Evolutionary conservation across 2,329 filamentous ascomycete genomes (phyloP).

Genomic region (Leptosphaerulina australis): DNA sequence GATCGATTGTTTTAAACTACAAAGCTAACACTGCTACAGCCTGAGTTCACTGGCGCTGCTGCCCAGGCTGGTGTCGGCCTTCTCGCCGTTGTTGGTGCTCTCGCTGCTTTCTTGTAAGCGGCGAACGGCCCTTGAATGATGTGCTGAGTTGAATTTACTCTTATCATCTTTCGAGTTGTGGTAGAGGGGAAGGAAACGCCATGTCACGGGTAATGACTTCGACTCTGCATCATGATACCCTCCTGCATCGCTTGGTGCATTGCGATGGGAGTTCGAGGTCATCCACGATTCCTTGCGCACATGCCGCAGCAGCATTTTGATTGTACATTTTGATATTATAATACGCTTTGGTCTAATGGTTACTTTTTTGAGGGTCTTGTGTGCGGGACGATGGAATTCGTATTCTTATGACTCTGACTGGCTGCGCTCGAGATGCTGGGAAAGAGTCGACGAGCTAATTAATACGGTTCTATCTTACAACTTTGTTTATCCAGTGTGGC

Average conservation of each 20-base stretch:
- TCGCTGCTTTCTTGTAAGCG: constrained; percentile 49
- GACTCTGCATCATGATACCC: constrained; percentile 42
- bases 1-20: neutral
- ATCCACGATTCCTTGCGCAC: constrained; percentile 30
- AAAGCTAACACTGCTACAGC: constrained; percentile 21
- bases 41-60: constrained; percentile 59
- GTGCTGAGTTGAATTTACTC: constrained; percentile 12
- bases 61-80: constrained; percentile 59
- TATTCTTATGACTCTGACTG: constrained; percentile 42
- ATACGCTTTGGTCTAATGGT: constrained; percentile 43
- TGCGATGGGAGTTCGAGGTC: constrained; percentile 41
- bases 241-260: constrained; percentile 34
- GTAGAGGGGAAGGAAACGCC: constrained; percentile 28
- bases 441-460: constrained; percentile 40
- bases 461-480: constrained; percentile 40
- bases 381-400: constrained; percentile 46
- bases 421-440: constrained; percentile 7
- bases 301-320: constrained; percentile 43
- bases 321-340: constrained; percentile 43
- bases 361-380: constrained; percentile 40
- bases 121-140: constrained; percentile 25
- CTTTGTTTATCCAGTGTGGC: constrained; percentile 3
- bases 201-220: constrained; percentile 43
- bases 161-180: constrained; percentile 8
- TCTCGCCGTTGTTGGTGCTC: constrained; percentile 59